Evolutionary conservation across 257 asterid genomes (phyloP), one percentile per base, ranked within the genome.

Genomic region (Anisodus tanguticus): DNA sequence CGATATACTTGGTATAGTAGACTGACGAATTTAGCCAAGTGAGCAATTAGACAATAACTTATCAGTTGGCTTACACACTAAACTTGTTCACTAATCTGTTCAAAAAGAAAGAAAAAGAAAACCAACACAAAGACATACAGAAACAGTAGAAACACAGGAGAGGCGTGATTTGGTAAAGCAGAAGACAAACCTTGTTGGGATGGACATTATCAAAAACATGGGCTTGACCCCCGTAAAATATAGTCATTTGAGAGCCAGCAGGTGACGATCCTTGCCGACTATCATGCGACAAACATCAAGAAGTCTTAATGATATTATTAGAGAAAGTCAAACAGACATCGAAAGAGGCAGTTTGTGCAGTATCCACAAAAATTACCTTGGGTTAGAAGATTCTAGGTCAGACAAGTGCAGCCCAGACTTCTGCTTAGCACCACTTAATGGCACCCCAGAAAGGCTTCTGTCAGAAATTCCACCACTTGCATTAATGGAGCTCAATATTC

Each of bases 141-240:
- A 12, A 74, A 11, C 19, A 49, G 62, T 76, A 76, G 13, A 76
- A 51, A 76, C 63, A 51, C 13, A 26, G 47, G 81, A 51, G 64
- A 76, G 12, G 47, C 13, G 22, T 53, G 47, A 76, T 53, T 76
- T 26, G 63, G n/a, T 15, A 72, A 60, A 55, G 83, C 82, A 78
- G 83, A 69, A 86, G 76, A 39, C 79, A 71, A 49, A 95, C 99
- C 98, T 95, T 94, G 86, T 87, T 94, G 45, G 97, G 97, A 85
- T 92, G 97, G 81, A 95, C 97, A 77, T 89, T 90, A 91, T 95
- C 99, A 71, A 95, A 95, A 19, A 94, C 99, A 82, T 94, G 99
- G 1, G 98, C 98, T 88, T 95, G 99, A 84, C 99, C 99, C 59
- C 94, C 94, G 12, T 94, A 95, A 86, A 95, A 95, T 90, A 95